These are phyloP conservation scores for Ceratobasidium sp. DNA, from an alignment of 1,284 basidiomycete genomes.

Conservation along the genomic window DNA sequence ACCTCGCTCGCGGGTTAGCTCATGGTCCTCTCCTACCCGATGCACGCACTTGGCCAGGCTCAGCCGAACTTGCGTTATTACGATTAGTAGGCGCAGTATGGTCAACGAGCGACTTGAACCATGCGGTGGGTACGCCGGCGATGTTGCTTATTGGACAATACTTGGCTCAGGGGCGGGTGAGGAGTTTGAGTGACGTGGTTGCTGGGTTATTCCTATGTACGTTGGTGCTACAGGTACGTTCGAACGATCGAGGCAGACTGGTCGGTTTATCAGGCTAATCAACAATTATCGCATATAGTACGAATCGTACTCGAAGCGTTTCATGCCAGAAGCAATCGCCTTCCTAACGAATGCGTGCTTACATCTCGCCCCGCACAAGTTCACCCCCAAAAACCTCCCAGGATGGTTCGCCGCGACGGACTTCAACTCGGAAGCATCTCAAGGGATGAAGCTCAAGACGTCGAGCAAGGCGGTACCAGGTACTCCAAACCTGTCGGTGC, in stretches of 20 bases:
- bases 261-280: not conserved
- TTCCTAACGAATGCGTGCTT: conserved; percentile 81
- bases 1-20: conserved; percentile 86
- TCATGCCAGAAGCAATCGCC: conserved; percentile 92
- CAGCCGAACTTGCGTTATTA: conserved; percentile 86
- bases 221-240: conserved; percentile 68
- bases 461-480: conserved; percentile 49
- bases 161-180: conserved; percentile 85
- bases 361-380: conserved; percentile 77
- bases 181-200: conserved; percentile 80
- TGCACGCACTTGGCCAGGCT: conserved; percentile 89
- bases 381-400: conserved; percentile 67
- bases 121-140: conserved; percentile 89
- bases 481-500: conserved; percentile 47
- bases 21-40: conserved; percentile 74
- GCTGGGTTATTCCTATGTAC: conserved; percentile 93
- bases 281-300: conserved; percentile 67
- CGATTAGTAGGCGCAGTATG: conserved; percentile 86
- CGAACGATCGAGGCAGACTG: not conserved
- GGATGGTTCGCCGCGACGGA: conserved; percentile 82
- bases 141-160: conserved; percentile 93
- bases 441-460: conserved; percentile 48
- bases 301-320: conserved; percentile 85
- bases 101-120: conserved; percentile 95
- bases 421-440: conserved; percentile 59